Evolutionary conservation across 2,329 filamentous ascomycete species (phyloP).

Genomic region (Fonsecaea pugnacius): DNA sequence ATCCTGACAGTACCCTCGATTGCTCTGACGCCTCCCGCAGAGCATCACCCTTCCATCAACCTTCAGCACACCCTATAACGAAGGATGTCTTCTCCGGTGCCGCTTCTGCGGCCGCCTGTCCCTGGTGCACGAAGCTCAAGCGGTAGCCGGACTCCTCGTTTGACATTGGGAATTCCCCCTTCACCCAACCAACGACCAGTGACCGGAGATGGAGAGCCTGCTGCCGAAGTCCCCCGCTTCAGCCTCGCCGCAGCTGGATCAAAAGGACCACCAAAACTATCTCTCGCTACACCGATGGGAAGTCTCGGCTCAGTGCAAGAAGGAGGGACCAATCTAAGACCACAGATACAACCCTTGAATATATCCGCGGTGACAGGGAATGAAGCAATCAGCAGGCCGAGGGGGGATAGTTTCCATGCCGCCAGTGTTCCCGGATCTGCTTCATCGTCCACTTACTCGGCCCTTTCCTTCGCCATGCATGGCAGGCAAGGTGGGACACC

Average conservation of each 20-base stretch:
- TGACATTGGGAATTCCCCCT: constrained; percentile 87
- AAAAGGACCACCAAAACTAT: constrained; percentile 69
- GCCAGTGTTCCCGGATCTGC: constrained; percentile 82
- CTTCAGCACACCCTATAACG: not conserved
- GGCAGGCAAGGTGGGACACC: constrained; percentile 68
- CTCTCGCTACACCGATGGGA: constrained; percentile 86
- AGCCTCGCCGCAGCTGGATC: constrained; percentile 37
- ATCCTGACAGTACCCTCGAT: not conserved
- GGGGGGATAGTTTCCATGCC: constrained; percentile 81
- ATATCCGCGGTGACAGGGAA: constrained; percentile 56
- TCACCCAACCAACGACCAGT: constrained; percentile 82
- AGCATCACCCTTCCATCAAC: constrained; percentile 2
- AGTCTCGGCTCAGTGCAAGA: constrained; percentile 73
- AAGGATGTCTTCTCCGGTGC: constrained; percentile 75
- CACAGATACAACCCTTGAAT: constrained; percentile 59
- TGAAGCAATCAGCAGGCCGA: constrained; percentile 78
- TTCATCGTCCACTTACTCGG: constrained; percentile 83
- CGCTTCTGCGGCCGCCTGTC: constrained; percentile 80
- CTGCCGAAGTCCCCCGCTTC: constrained; percentile 45
- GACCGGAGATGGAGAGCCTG: constrained; percentile 55
- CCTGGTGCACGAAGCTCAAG: constrained; percentile 68
- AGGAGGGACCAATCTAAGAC: constrained; percentile 59
- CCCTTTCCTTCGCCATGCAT: constrained; percentile 78
- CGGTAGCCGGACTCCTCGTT: constrained; percentile 70
- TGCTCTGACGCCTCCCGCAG: not conserved